A percentile compares a stretch with the other conserved stretches of the same genome.
These are phyloP conservation scores for Ogataea neopini DNA, from an alignment of 805 yeast species.

Conservation along the genomic window DNA sequence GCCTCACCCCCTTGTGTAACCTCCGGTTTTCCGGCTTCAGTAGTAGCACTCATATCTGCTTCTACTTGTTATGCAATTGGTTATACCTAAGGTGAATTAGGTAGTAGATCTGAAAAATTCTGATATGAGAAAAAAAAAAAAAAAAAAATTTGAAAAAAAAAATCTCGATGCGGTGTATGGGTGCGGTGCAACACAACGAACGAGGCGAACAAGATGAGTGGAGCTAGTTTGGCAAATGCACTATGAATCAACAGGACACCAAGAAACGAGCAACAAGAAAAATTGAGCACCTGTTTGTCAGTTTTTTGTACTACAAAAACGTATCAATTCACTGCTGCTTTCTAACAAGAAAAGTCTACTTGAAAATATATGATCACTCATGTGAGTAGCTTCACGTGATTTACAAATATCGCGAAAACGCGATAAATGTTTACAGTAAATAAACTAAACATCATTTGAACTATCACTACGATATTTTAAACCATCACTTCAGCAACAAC, in stretches of 20 bases:
- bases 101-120: conserved; percentile 3
- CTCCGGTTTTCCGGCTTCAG: conserved; percentile 1
- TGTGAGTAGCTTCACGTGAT: too few relatives aligned
- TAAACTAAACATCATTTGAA: not conserved
- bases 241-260: too few relatives aligned
- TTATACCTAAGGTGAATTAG: too few relatives aligned
- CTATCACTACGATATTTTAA: not conserved
- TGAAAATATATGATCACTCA: too few relatives aligned
- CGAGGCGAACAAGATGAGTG: too few relatives aligned
- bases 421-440: conserved; percentile 1
- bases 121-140: conserved; percentile 1
- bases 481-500: not conserved
- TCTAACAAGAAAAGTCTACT: too few relatives aligned
- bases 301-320: too few relatives aligned
- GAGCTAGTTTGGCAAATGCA: too few relatives aligned
- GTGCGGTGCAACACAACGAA: too few relatives aligned
- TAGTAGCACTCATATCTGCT: conserved; percentile 1
- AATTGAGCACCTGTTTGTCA: too few relatives aligned
- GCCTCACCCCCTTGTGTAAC: not conserved
- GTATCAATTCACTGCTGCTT: too few relatives aligned
- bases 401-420: not conserved
- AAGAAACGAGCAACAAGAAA: too few relatives aligned
- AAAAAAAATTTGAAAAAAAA: conserved; percentile 4
- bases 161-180: conserved; percentile 5
- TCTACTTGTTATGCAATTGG: not conserved